A percentile compares a stretch with the other conserved stretches of the same genome.
These are phyloP conservation scores for Pseudonitzschia multistriata DNA, from an alignment of 108 stramenopile species.

Conservation along the genomic window DNA sequence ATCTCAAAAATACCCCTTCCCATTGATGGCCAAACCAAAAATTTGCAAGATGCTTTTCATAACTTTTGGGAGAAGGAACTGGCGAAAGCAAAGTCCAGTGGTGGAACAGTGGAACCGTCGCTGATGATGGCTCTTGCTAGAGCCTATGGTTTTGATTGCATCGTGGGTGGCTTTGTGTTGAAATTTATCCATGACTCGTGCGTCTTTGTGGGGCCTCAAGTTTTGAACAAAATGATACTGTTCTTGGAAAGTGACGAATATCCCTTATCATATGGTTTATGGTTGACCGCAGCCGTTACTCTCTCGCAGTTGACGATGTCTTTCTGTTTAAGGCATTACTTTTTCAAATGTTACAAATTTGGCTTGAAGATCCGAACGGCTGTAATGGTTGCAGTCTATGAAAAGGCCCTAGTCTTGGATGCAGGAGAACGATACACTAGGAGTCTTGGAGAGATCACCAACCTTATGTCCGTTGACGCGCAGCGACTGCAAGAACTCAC, in stretches of 20 bases:
- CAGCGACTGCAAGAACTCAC: slow-evolving; percentile 64
- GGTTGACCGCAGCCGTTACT: slow-evolving; percentile 57
- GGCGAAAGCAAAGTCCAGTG: slow-evolving; percentile 5
- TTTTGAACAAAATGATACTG: slow-evolving; percentile 72
- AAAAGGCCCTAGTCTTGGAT: slow-evolving; percentile 77
- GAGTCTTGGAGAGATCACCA: slow-evolving; percentile 79
- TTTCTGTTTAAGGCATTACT: slow-evolving; percentile 90
- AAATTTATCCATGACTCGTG: slow-evolving; percentile 86
- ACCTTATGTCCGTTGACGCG: slow-evolving; percentile 86
- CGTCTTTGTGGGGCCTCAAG: slow-evolving; percentile 87
- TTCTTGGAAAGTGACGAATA: slow-evolving; percentile 63
- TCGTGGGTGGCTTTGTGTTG: slow-evolving; percentile 54
- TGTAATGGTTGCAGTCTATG: slow-evolving; percentile 79
- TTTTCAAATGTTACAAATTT: slow-evolving; percentile 84
- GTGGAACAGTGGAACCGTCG: slow-evolving; percentile 32
- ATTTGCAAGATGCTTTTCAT: slow-evolving; percentile 42
- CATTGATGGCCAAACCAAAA: slow-evolving; percentile 46
- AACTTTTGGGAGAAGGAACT: slow-evolving; percentile 59
- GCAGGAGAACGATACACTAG: slow-evolving; percentile 59
- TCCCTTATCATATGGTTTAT: slow-evolving; percentile 50
- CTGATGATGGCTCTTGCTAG: slow-evolving; percentile 49
- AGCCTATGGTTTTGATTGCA: slow-evolving; percentile 75
- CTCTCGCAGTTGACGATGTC: slow-evolving; percentile 75
- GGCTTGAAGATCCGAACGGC: slow-evolving; percentile 85
- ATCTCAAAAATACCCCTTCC: slow-evolving; percentile 64